A percentile compares a stretch with the other conserved stretches of the same genome.
Conservation (phyloP, 768 basidiomycete genomes). For the Boletus vinaceobasis region DNA sequence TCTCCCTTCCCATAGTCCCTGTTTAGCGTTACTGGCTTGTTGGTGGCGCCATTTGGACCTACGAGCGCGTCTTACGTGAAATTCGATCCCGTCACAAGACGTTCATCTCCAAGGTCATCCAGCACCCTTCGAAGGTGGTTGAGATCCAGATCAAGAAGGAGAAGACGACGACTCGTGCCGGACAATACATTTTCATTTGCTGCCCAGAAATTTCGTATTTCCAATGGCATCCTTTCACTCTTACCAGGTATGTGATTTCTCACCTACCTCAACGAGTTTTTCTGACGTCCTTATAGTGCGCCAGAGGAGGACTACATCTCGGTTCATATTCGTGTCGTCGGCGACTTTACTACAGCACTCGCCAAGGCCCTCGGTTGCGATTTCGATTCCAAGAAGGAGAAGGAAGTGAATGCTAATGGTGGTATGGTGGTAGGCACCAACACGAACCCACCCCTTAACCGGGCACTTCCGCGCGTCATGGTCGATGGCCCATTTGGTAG, state of each 20-base stretch:
- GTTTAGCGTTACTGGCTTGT: conserved; percentile 83
- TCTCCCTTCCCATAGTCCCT: conserved; percentile 5
- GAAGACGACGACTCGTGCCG: conserved; percentile 75
- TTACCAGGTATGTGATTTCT: conserved; percentile 56
- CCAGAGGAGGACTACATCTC: conserved; percentile 96
- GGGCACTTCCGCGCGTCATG: conserved; percentile 87
- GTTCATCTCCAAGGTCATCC: conserved; percentile 91
- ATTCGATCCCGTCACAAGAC: conserved; percentile 87
- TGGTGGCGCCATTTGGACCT: conserved; percentile 82
- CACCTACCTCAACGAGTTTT: not conserved
- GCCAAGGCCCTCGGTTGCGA: conserved; percentile 83
- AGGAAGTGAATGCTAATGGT: conserved; percentile 42
- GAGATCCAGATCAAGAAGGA: conserved; percentile 99
- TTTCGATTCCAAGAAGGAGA: conserved; percentile 55
- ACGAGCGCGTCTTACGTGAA: conserved; percentile 89
- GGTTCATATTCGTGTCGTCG: conserved; percentile 88
- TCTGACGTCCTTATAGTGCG: conserved; percentile 46
- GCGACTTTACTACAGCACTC: conserved; percentile 85
- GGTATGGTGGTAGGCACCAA: conserved; percentile 61
- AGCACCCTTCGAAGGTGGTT: conserved; percentile 91
- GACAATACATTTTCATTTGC: conserved; percentile 90
- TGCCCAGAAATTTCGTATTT: conserved; percentile 93
- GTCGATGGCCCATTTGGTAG: conserved; percentile 94
- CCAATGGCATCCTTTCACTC: conserved; percentile 97
- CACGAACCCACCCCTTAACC: conserved; percentile 59